Evolutionary conservation across 495 filamentous ascomycete species (phyloP), one percentile per base, ranked within the genome.

Genomic region (Lentithecium fluviatile): DNA sequence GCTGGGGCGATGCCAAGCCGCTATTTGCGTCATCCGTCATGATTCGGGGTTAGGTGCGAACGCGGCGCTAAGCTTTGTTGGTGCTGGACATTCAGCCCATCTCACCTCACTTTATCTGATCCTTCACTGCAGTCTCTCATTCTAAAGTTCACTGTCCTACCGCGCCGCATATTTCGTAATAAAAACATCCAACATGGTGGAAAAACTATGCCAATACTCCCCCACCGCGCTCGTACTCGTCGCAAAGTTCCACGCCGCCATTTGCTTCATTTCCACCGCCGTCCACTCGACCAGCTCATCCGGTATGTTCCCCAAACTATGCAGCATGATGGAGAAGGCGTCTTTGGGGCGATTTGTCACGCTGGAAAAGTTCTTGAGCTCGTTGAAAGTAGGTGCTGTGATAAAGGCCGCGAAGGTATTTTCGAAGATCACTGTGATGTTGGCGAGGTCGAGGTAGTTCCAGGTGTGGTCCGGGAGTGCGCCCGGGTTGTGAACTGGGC

Each of bases 401-500:
- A 66, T 15, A n/a, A 15, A 66, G 34, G 49, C 29, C 17, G 32
- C 19, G 36, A 47, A 66, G 5, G 62, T 66, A 6, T 66, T 34
- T 46, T 66, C 62, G 46, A 50, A 66, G 50, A 66, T 32, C 5
- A 66, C 62, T 45, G 62, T 66, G 21, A 66, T 51, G 46, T 64
- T 43, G 42, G 61, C 48, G 38, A 64, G 25, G 42, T 64, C 49
- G 32, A 64, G 61, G 48, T 64, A 64, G 61, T 64, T 64, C 49
- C 52, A 56, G 12, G 47, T 45, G 23, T 29, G 40, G 56, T 40
- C n/a, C 21, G 62, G 62, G 42, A 65, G 26, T 17, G 49, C 21
- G 45, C 62, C 62, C 13, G 62, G 62, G 47, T 66, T 66, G 21
- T 60, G 57, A 0, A 66, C 62, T 64, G 19, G 2, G 19, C 13